Evolutionary conservation across 495 filamentous ascomycete genomes (phyloP).

Genomic region (Penicillium taxi): DNA sequence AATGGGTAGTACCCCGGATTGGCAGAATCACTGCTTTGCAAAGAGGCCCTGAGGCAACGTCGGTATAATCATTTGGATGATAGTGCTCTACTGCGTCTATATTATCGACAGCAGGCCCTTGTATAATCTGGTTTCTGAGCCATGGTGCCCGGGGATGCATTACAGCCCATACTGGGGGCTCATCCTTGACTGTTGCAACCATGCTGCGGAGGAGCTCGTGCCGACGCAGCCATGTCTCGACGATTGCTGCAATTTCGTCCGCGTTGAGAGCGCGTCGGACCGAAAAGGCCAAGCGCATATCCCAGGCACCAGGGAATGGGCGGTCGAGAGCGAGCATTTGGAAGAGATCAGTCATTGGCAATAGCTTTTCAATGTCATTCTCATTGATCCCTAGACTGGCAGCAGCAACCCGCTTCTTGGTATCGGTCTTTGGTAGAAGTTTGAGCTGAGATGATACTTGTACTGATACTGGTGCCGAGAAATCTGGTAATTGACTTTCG

Average conservation of each 20-base stretch:
- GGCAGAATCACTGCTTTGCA: conserved; percentile 3
- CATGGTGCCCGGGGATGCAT: not conserved
- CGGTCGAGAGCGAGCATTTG: not conserved
- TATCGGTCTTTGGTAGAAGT: too few relatives aligned
- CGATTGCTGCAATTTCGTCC: not conserved
- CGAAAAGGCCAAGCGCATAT: not conserved
- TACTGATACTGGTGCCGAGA: too few relatives aligned
- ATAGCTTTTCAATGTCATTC: conserved; percentile 3
- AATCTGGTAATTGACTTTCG: too few relatives aligned
- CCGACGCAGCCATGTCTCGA: conserved; percentile 1
- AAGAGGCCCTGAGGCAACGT: conserved; percentile 3
- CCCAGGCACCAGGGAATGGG: not conserved
- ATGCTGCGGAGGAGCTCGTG: conserved; percentile 6
- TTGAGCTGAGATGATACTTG: too few relatives aligned
- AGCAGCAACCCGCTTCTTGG: too few relatives aligned
- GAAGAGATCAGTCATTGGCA: conserved; percentile 1
- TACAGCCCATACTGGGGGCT: not conserved
- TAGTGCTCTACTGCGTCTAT: not conserved
- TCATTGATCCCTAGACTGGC: conserved; percentile 2
- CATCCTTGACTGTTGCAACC: not conserved
- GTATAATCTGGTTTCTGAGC: not conserved
- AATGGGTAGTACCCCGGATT: not conserved
- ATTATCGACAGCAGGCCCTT: not conserved
- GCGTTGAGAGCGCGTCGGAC: not conserved
- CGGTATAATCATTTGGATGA: conserved; percentile 3